Base-by-base conservation (phyloP, 2,329 filamentous ascomycete species). In the Cercospora zeae-maydis region DNA sequence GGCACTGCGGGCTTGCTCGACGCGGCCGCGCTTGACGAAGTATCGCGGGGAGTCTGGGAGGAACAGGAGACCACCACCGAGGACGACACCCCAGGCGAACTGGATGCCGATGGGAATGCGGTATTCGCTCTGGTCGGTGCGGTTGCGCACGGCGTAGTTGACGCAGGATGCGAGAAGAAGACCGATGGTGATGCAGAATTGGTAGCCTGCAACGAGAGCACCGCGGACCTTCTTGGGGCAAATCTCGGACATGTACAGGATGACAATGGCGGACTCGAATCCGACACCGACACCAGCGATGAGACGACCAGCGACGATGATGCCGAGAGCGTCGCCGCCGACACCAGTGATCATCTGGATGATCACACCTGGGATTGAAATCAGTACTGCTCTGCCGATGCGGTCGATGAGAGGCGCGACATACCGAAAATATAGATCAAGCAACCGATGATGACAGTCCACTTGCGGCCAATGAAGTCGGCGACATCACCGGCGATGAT, bases 211-310 rank as follows among this genome's bases (percentile, higher is more conserved):
- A n/a, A 93, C 90, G 56, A 93, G 83, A 60, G 89, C 87, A 73
- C 90, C 90, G 72, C 90, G 86, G 67, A 95, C 88, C 62, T 74
- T 74, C 53, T 65, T 61, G 11, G 73, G 73, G 69, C 68, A 77
- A 74, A 93, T 91, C 79, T 93, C 91, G 54, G 88, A 91, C 90
- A 95, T 93, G 84, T 95, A 93, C 65, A 92, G 82, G 73, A 92
- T 91, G 76, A 92, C 87, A 71, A 92, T 87, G 71, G 90, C 88
- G 8, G 88, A 91, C 69, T 90, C 88, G 75, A 92, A 92, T 73
- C 90, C 90, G 71, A 92, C 89, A 82, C 90, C 90, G 61, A 92
- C 75, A 75, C 90, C 90, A 53, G 89, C 87, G 70, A 93, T 78
- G 62, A 92, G 78, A 82, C 90, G 89, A 75, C 90, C 90, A 62